Evolutionary conservation across 345 rosid species (phyloP).

Genomic region (Ceriops zippeliana): DNA sequence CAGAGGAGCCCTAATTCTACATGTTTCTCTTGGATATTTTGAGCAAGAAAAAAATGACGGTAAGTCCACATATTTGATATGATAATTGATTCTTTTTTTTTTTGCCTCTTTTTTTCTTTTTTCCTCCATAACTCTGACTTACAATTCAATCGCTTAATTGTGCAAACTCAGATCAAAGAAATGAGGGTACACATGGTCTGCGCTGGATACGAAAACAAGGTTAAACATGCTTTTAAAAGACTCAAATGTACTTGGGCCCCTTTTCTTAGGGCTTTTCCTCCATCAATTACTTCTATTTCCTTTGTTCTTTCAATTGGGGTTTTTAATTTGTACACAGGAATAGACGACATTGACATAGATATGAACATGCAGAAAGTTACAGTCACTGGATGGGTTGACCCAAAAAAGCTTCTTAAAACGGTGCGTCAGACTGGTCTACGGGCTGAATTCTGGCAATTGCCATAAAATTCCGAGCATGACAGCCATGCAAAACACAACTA

Average conservation of each 20-base stretch:
- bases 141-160: background rate
- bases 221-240: conserved; percentile 53
- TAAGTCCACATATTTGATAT: background rate
- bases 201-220: conserved; percentile 73
- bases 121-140: too few species aligned
- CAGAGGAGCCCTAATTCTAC: background rate
- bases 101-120: background rate
- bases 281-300: too few species aligned
- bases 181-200: conserved; percentile 92
- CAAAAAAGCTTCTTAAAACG: conserved; percentile 65
- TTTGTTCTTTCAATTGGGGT: background rate
- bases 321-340: conserved; percentile 35
- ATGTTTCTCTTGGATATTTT: background rate
- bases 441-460: conserved; percentile 88
- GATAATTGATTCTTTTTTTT: background rate
- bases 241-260: conserved; percentile 45
- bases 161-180: conserved; percentile 52
- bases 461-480: conserved; percentile 50
- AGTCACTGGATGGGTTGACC: conserved; percentile 75
- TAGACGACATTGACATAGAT: conserved; percentile 71
- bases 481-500: conserved; percentile 29
- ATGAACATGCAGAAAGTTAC: conserved; percentile 73
- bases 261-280: too few species aligned
- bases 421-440: conserved; percentile 70
- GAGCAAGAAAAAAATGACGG: conserved; percentile 5